phyloP scores from a whole-genome alignment of 2,329 filamentous ascomycete genomes.

The Cercospora janseana region DNA sequence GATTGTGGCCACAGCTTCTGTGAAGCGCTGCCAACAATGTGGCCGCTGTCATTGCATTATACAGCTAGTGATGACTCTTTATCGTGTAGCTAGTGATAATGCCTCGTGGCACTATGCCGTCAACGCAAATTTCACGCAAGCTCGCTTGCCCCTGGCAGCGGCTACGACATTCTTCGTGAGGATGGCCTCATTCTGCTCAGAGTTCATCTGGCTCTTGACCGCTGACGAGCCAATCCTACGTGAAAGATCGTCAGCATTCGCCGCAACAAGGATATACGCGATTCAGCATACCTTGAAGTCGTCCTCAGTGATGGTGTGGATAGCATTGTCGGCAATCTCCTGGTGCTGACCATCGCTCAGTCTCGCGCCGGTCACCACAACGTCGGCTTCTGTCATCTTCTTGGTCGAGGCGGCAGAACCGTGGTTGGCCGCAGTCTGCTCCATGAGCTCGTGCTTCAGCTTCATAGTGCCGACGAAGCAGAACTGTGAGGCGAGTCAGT shows the following conservation, averaged over 20 bases:
- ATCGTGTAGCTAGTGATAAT: slow-evolving; percentile 3
- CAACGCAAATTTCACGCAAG: slow-evolving; percentile 2
- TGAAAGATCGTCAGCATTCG: not conserved
- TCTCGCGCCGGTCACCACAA: slow-evolving; percentile 19
- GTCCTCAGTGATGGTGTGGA: slow-evolving; percentile 21
- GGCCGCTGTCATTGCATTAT: not conserved
- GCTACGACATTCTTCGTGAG: not conserved
- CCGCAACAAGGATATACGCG: not conserved
- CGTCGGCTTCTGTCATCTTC: slow-evolving; percentile 19
- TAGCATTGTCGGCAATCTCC: slow-evolving; percentile 20
- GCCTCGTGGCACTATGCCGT: slow-evolving; percentile 11
- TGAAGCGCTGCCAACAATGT: not conserved
- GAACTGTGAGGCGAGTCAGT: slow-evolving; percentile 3
- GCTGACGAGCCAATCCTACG: slow-evolving; percentile 7
- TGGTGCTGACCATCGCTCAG: slow-evolving; percentile 25
- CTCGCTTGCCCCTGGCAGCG: not conserved
- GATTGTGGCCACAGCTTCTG: not conserved
- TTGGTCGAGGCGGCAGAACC: slow-evolving; percentile 1
- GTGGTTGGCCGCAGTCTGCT: slow-evolving; percentile 6
- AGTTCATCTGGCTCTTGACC: not conserved
- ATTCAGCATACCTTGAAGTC: slow-evolving; percentile 17
- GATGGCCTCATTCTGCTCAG: not conserved
- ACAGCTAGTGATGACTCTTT: not conserved
- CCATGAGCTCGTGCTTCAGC: slow-evolving; percentile 5
- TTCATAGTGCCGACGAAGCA: slow-evolving; percentile 10